These are phyloP conservation scores for Peterozyma xylosa DNA, from an alignment of 805 yeast species.

Conservation along the genomic window DNA sequence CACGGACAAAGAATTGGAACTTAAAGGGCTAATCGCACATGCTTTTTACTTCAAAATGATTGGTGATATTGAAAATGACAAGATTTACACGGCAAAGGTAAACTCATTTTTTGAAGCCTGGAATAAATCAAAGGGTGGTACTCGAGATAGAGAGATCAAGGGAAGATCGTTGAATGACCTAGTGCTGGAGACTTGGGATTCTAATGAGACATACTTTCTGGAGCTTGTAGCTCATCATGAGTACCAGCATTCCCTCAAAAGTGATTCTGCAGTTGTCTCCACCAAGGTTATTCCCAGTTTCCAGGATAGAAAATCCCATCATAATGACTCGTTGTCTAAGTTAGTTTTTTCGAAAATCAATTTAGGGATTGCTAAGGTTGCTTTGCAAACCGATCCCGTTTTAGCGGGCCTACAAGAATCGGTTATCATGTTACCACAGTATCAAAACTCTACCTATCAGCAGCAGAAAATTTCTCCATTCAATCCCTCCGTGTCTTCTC, in stretches of 20 bases:
- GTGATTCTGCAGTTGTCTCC: too few species aligned
- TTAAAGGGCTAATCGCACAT: slow-evolving; percentile 10
- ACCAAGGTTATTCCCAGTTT: background rate
- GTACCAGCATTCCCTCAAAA: slow-evolving; percentile 5
- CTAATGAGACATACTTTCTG: background rate
- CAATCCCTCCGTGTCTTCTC: slow-evolving; percentile 4
- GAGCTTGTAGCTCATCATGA: slow-evolving; percentile 8
- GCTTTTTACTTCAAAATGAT: slow-evolving; percentile 13
- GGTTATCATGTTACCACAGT: slow-evolving; percentile 34
- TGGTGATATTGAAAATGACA: slow-evolving; percentile 7
- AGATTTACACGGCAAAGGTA: slow-evolving; percentile 2
- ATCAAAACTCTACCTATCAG: slow-evolving; percentile 7
- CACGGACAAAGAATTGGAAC: slow-evolving; percentile 11
- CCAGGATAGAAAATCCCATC: slow-evolving; percentile 11
- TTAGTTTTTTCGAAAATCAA: slow-evolving; percentile 15
- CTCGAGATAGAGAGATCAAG: background rate
- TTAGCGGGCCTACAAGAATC: slow-evolving; percentile 42
- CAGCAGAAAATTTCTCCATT: slow-evolving; percentile 1
- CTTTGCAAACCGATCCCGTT: slow-evolving; percentile 36
- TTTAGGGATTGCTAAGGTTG: slow-evolving; percentile 21
- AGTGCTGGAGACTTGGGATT: background rate
- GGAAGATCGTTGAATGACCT: background rate
- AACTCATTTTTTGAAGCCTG: slow-evolving; percentile 1
- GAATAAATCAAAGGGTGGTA: background rate
- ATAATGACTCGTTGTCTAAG: slow-evolving; percentile 7